Conservation (phyloP, 345 rosid genomes). For the Acer negundo region DNA sequence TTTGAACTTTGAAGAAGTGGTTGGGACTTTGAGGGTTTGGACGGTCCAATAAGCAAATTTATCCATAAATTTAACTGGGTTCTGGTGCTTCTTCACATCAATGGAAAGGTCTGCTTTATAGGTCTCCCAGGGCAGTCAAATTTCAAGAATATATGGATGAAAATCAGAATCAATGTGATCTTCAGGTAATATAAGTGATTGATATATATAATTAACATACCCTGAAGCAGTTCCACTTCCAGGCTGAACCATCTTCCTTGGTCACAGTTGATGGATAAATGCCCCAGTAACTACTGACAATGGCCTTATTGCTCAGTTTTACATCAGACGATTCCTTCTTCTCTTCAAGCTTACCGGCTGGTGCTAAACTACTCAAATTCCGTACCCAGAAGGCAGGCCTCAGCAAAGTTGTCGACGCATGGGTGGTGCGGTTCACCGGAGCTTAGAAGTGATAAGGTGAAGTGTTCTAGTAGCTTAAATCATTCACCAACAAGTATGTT, state of each 20-base stretch:
- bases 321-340: background rate
- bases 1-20: no score
- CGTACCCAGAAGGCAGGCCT: slow-evolving; percentile 1
- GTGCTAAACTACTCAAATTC: slow-evolving; percentile 16
- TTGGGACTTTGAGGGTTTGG: no score
- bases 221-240: slow-evolving; percentile 70
- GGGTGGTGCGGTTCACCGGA: no score
- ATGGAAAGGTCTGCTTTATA: slow-evolving; percentile 57
- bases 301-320: slow-evolving; percentile 12
- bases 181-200: no score
- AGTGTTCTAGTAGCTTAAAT: no score
- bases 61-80: no score
- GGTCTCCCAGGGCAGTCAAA: slow-evolving; percentile 56
- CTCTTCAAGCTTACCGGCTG: no score
- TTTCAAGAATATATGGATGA: background rate
- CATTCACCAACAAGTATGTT: no score
- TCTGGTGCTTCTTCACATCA: slow-evolving; percentile 36
- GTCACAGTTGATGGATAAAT: slow-evolving; percentile 38
- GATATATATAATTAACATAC: slow-evolving; percentile 8
- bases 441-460: no score
- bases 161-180: no score
- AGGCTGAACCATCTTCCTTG: slow-evolving; percentile 65
- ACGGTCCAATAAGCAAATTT: no score
- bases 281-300: slow-evolving; percentile 61
- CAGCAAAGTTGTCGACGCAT: slow-evolving; percentile 10